Base-by-base conservation (phyloP, 495 filamentous ascomycete species). In the Lentithecium fluviatile region DNA sequence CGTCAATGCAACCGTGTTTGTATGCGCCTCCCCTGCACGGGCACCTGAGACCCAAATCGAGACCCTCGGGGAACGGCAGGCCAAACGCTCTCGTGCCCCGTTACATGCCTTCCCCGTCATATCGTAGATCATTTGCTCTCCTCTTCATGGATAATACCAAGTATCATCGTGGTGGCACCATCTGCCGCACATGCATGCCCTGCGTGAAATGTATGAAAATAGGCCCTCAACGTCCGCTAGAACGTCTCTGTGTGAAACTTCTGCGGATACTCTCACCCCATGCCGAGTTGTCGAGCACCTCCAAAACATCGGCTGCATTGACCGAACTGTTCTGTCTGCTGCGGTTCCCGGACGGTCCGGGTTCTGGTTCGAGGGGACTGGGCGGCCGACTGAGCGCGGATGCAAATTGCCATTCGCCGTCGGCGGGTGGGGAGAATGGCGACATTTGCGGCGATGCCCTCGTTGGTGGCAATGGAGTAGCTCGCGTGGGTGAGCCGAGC, bases 181-280 rank as follows among this genome's bases (percentile, higher is more conserved):
- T 45, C 46, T 40, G 32, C 19, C 24, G 13, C 19, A n/a, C 36
- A 43, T 43, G 19, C 15, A 43, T 43, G 13, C 19, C 15, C 40
- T 43, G 40, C 15, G 13, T 6, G 11, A 54, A 19, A 52, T 15
- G 46, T 26, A n/a, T 49, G 19, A 49, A 26, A 15, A 13, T 49
- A 17, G 29, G 6, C 24, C 11, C 20, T 62, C 53, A 69, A 26
- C 65, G 60, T 25, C 59, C 59, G 6, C 56, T 36, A n/a, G 66
- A 60, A 67, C 83, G 82, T 64, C 85, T 83, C 75, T 85, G 82
- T 48, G 90, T 95, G 62, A 94, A 90, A 74, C 91, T 95, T 55
- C 90, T 82, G 59, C 91, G 80, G 49, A 97, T 89, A 78, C 90
- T 95, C 74, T 91, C 87, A 51, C 91, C 89, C 92, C 92, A 97